phyloP scores from a whole-genome alignment of 1,139 yeast genomes.

The Pichia sp. region DNA sequence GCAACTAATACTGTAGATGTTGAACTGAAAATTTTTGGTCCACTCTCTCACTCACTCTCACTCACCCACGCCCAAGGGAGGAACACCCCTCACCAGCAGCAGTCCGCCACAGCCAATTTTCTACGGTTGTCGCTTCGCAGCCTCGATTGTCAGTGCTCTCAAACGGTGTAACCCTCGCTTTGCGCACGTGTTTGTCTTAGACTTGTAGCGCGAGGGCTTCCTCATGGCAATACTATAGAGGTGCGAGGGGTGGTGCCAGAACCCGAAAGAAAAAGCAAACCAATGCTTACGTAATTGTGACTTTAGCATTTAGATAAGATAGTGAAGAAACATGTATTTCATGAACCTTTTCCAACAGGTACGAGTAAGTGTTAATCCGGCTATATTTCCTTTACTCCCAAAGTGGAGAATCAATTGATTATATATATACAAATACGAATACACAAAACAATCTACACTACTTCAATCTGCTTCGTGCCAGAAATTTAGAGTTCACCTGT shows the following conservation, averaged over 20 bases:
- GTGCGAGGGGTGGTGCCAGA: constrained; percentile 1
- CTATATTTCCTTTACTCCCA: neutral
- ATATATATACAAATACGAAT: neutral
- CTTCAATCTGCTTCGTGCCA: constrained; percentile 44
- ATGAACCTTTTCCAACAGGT: too few relatives aligned
- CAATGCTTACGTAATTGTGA: neutral
- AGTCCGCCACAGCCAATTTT: neutral
- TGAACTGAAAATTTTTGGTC: constrained; percentile 14
- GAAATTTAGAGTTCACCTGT: constrained; percentile 54
- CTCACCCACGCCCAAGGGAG: constrained; percentile 1
- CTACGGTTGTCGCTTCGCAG: neutral
- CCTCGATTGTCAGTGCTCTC: neutral
- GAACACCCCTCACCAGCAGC: neutral
- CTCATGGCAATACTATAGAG: neutral
- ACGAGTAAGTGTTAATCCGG: neutral
- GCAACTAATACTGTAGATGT: neutral
- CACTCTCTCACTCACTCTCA: neutral
- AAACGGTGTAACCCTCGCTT: neutral
- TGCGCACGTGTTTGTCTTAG: neutral
- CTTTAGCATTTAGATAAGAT: neutral
- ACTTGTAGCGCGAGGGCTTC: neutral
- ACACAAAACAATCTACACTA: neutral
- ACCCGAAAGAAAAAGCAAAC: neutral
- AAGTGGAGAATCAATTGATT: neutral
- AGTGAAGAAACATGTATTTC: too few relatives aligned